A percentile compares a stretch with the other conserved stretches of the same genome.
phyloP scores from a whole-genome alignment of 2,329 filamentous ascomycete genomes.

The Talaromyces sp. region DNA sequence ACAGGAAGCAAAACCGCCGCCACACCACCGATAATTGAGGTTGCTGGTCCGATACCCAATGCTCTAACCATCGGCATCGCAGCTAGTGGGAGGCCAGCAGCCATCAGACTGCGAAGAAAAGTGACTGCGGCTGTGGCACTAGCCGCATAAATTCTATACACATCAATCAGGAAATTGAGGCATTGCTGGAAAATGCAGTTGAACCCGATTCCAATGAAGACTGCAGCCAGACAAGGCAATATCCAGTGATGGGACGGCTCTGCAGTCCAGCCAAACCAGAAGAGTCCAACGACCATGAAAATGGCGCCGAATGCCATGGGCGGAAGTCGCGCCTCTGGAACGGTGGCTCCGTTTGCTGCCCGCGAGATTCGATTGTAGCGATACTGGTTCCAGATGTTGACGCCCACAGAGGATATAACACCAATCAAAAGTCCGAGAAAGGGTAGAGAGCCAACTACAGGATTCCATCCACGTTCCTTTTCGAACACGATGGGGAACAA shows the following conservation, averaged over 20 bases:
- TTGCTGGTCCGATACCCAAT: constrained; percentile 43
- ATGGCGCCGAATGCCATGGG: constrained; percentile 7
- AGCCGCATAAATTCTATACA: constrained; percentile 41
- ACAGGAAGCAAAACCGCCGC: constrained; percentile 41
- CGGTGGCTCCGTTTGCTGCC: constrained; percentile 23
- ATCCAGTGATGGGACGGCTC: constrained; percentile 13
- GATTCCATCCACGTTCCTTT: constrained; percentile 38
- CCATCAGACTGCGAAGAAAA: constrained; percentile 43
- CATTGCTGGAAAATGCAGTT: constrained; percentile 47
- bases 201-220: constrained; percentile 47
- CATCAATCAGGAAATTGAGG: constrained; percentile 47
- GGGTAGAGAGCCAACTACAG: constrained; percentile 40
- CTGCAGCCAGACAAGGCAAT: constrained; percentile 15
- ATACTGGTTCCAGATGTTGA: constrained; percentile 41
- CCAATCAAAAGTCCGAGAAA: constrained; percentile 43
- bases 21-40: constrained; percentile 41
- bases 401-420: constrained; percentile 35
- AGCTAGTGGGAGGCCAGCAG: constrained; percentile 34
- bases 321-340: neutral
- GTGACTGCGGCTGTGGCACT: constrained; percentile 44
- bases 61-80: constrained; percentile 41
- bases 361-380: constrained; percentile 34
- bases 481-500: constrained; percentile 31
- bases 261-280: constrained; percentile 17
- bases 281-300: constrained; percentile 14